Evolutionary conservation across 306 rosid species (phyloP), one percentile per base, ranked within the genome.

Genomic region (Cucumis sativus): DNA sequence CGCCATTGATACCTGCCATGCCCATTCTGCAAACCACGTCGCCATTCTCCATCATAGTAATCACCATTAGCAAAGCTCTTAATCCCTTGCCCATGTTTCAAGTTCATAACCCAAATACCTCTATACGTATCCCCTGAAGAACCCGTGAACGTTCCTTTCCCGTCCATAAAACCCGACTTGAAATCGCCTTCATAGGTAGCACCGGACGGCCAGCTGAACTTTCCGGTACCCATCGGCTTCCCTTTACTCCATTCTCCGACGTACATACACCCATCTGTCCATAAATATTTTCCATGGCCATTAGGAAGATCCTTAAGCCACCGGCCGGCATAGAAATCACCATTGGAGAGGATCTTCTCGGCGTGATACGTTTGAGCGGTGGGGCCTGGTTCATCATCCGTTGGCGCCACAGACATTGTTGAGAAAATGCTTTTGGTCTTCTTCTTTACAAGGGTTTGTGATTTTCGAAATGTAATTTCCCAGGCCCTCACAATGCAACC

Each of bases 231-330:
- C 57, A 67, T 72, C 41, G 82, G 86, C 80, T 59, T 83, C 8
- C 97, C 98, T 39, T 63, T 84, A 10, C 51, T 30, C 98, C 98
- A 94, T 76, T 92, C 97, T 45, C 98, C 98, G 21, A 81, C 84
- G 75, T 91, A 92, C 96, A 89, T 85, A 82, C 97, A 94, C 37
- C 98, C 98, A 84, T 94, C 98, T n/a, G 86, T 81, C 98, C 98
- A 94, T 2, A 89, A 61, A 67, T 92, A 94, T 73, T 92, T 92
- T 0, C 98, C 98, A 23, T 86, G 81, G 15, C 97, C 97, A 64
- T 92, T 87, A 0, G 98, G 96, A 15, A 51, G 78, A 37, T 60
- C 77, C 0, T 82, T 83, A n/a, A 62, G 66, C 95, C 96, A 89
- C 62, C 85, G 86, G 12, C 98, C 98, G 18, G 86, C 88, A 77